Percentiles rank a stretch among this genome's conserved stretches.
Evolutionary conservation across 2,329 filamentous ascomycete genomes (phyloP).

Genomic region (Neofusicoccum sp.): DNA sequence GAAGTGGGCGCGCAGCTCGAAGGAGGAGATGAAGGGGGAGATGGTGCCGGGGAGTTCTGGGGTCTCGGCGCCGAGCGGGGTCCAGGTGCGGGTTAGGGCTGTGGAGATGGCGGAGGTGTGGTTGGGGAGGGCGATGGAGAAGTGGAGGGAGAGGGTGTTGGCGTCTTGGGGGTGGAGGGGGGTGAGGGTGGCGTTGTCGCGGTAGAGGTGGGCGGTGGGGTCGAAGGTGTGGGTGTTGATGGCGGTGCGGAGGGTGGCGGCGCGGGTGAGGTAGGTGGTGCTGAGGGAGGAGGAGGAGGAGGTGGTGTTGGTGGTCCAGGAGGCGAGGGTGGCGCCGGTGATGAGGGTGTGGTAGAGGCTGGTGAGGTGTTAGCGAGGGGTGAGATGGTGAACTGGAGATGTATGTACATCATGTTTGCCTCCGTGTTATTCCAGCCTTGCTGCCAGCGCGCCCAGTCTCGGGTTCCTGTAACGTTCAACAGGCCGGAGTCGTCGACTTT

Average conservation of each 20-base stretch:
- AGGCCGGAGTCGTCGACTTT: slow-evolving; percentile 45
- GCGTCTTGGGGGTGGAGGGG: slow-evolving; percentile 51
- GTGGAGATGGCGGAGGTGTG: slow-evolving; percentile 44
- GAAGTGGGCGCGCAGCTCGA: slow-evolving; percentile 60
- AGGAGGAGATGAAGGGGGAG: slow-evolving; percentile 57
- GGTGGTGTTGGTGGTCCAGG: slow-evolving; percentile 24
- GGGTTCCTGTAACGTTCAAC: slow-evolving; percentile 44
- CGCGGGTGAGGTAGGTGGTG: slow-evolving; percentile 23
- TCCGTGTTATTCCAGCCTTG: slow-evolving; percentile 53
- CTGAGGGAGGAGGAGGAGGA: slow-evolving; percentile 25
- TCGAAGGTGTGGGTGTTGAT: slow-evolving; percentile 32
- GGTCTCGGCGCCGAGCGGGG: slow-evolving; percentile 53
- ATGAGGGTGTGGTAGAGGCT: slow-evolving; percentile 44
- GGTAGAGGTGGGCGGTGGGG: slow-evolving; percentile 31
- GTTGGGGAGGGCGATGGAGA: slow-evolving; percentile 47
- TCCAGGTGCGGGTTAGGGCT: slow-evolving; percentile 54
- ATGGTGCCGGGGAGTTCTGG: slow-evolving; percentile 60
- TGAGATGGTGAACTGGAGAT: background rate
- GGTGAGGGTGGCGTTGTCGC: slow-evolving; percentile 40
- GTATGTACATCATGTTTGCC: slow-evolving; percentile 47
- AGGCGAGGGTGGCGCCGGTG: slow-evolving; percentile 29
- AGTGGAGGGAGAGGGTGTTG: slow-evolving; percentile 38
- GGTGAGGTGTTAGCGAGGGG: slow-evolving; percentile 16
- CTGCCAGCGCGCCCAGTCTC: slow-evolving; percentile 43
- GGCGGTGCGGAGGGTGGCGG: slow-evolving; percentile 23